Conservation (phyloP, 768 basidiomycete genomes). For the Mycena olivaceomarginata region DNA sequence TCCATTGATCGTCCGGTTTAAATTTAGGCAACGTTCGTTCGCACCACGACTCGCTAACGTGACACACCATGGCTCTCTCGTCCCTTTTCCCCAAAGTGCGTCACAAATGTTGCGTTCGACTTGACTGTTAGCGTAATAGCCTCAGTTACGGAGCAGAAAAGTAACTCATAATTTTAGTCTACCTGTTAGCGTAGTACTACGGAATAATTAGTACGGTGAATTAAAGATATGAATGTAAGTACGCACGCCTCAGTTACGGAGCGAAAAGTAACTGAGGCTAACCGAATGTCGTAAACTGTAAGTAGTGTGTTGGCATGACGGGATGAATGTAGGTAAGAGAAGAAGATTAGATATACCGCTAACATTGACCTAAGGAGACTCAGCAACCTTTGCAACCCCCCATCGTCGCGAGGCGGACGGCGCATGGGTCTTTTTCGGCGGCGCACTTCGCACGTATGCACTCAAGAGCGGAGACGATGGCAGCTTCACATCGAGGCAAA, state of each 20-base stretch:
- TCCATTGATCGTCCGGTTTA: neutral
- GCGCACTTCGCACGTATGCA: conserved; percentile 49
- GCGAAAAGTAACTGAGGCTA: too few species aligned
- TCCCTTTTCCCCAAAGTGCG: conserved; percentile 49
- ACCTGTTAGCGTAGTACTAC: too few species aligned
- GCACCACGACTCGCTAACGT: neutral
- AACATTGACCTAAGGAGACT: neutral
- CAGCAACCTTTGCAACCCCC: conserved; percentile 47
- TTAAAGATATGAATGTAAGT: too few species aligned
- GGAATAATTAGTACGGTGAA: too few species aligned
- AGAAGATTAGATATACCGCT: too few species aligned
- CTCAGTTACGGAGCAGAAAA: too few species aligned
- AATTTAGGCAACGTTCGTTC: neutral
- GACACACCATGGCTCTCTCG: conserved; percentile 19
- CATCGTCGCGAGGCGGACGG: conserved; percentile 47
- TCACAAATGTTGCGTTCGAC: neutral
- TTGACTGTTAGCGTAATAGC: too few species aligned
- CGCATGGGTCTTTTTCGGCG: conserved; percentile 52
- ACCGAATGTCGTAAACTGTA: too few species aligned
- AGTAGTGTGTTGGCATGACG: too few species aligned
- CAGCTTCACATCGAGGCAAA: conserved; percentile 47
- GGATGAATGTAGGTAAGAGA: too few species aligned
- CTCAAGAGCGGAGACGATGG: conserved; percentile 39
- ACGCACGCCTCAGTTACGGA: too few species aligned
- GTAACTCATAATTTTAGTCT: too few species aligned